Evolutionary conservation across 352 stramenopile species (phyloP).

Genomic region (Phytopythium boreale): DNA sequence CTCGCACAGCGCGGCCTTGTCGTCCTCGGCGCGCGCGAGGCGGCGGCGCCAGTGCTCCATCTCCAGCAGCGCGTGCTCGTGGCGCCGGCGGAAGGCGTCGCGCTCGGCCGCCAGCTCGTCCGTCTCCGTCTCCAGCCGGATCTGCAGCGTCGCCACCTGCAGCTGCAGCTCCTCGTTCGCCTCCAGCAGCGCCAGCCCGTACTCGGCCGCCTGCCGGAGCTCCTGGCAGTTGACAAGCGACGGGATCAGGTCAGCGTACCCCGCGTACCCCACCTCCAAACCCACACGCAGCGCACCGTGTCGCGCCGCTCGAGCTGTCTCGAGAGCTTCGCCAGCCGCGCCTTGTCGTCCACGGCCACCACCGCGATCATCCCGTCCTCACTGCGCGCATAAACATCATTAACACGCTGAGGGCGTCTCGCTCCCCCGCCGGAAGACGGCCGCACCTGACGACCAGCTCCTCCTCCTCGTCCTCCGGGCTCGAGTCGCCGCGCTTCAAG

Average conservation of each 20-base stretch:
- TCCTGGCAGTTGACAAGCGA: conserved; percentile 39
- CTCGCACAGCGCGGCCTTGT: conserved; percentile 50
- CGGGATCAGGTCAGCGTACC: not conserved
- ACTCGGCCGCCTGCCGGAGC: conserved; percentile 68
- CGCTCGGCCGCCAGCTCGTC: conserved; percentile 62
- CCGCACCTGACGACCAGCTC: conserved; percentile 67
- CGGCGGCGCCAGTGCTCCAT: conserved; percentile 70
- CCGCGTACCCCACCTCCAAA: not conserved
- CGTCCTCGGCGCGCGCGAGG: conserved; percentile 54
- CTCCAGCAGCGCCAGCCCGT: conserved; percentile 72
- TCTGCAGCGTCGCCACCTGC: conserved; percentile 63
- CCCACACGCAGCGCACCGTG: conserved; percentile 11
- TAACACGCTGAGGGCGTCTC: not conserved
- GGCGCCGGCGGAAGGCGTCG: conserved; percentile 55
- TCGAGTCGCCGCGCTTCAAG: not conserved
- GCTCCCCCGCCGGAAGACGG: not conserved
- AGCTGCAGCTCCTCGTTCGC: conserved; percentile 75
- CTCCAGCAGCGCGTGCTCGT: conserved; percentile 60
- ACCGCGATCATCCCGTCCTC: conserved; percentile 56
- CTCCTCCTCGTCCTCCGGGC: conserved; percentile 40
- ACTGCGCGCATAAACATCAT: conserved; percentile 15
- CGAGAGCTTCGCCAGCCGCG: conserved; percentile 37
- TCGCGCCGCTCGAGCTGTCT: conserved; percentile 52
- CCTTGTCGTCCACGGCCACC: conserved; percentile 46
- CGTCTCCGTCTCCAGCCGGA: conserved; percentile 64